Conservation (phyloP, 495 filamentous ascomycete genomes). For the Penicillium goetzii region DNA sequence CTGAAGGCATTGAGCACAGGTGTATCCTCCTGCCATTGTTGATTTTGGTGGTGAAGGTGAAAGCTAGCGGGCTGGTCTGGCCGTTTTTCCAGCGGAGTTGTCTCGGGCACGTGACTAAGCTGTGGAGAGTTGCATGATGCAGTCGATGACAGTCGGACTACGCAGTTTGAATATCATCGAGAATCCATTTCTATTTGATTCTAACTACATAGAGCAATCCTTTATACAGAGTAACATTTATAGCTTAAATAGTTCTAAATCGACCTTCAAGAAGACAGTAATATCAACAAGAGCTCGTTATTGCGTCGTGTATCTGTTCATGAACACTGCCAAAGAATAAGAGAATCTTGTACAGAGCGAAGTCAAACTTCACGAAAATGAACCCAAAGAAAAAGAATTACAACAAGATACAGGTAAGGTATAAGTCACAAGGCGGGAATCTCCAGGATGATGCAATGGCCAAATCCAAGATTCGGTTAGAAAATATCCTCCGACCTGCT, state of each 20-base stretch:
- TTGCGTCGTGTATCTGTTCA: constrained; percentile 25
- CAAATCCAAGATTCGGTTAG: constrained; percentile 10
- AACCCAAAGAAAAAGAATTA: constrained; percentile 2
- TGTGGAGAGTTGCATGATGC: constrained; percentile 9
- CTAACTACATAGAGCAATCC: neutral
- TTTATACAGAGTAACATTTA: neutral
- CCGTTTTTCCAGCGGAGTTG: constrained; percentile 20
- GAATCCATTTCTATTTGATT: neutral
- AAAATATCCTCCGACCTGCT: constrained; percentile 69
- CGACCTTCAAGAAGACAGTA: neutral
- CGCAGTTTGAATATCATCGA: no score
- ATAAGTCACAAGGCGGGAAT: constrained; percentile 4
- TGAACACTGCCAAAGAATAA: constrained; percentile 11
- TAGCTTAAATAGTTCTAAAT: neutral
- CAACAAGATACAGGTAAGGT: constrained; percentile 6
- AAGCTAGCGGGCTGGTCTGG: constrained; percentile 18
- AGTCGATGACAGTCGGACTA: neutral
- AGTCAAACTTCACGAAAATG: constrained; percentile 12
- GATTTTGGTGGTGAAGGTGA: constrained; percentile 19
- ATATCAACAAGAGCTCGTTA: constrained; percentile 16
- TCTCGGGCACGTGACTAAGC: constrained; percentile 22
- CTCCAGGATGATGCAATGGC: neutral
- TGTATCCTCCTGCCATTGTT: constrained; percentile 48
- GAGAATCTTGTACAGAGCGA: constrained; percentile 23
- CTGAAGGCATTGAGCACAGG: constrained; percentile 49